Percentiles rank a stretch among this genome's conserved stretches.
phyloP scores from a whole-genome alignment of 2,329 filamentous ascomycete genomes.

The Colletotrichum scovillei region DNA sequence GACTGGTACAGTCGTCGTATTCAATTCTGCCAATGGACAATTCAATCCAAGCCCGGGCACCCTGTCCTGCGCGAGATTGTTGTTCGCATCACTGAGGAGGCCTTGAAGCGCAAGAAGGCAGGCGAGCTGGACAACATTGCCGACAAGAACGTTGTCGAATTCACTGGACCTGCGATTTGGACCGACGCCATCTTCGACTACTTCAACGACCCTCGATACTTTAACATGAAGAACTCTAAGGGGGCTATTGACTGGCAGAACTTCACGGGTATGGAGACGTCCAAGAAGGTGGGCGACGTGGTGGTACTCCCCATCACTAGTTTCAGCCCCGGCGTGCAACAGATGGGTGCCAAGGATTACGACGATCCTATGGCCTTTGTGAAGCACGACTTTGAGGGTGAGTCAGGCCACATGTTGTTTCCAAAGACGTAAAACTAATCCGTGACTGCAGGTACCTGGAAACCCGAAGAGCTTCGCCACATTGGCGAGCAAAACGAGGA shows the following conservation, averaged over 20 bases:
- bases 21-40: conserved; percentile 99
- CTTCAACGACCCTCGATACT: conserved; percentile 91
- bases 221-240: conserved; percentile 78
- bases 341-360: conserved; percentile 90
- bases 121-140: conserved; percentile 68
- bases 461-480: conserved; percentile 77
- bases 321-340: conserved; percentile 93
- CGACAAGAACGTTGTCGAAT: conserved; percentile 86
- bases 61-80: conserved; percentile 91
- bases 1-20: conserved; percentile 97
- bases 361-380: conserved; percentile 98
- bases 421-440: not conserved
- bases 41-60: conserved; percentile 94
- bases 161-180: conserved; percentile 94
- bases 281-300: conserved; percentile 93
- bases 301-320: conserved; percentile 95
- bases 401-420: conserved; percentile 39
- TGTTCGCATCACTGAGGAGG: conserved; percentile 84
- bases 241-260: conserved; percentile 85
- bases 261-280: conserved; percentile 86
- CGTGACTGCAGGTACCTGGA: conserved; percentile 73
- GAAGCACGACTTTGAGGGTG: conserved; percentile 96
- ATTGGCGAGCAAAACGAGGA: conserved; percentile 63
- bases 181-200: conserved; percentile 93
- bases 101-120: conserved; percentile 76